Conservation (phyloP, 768 basidiomycete species). For the Polyporus arcularius region DNA sequence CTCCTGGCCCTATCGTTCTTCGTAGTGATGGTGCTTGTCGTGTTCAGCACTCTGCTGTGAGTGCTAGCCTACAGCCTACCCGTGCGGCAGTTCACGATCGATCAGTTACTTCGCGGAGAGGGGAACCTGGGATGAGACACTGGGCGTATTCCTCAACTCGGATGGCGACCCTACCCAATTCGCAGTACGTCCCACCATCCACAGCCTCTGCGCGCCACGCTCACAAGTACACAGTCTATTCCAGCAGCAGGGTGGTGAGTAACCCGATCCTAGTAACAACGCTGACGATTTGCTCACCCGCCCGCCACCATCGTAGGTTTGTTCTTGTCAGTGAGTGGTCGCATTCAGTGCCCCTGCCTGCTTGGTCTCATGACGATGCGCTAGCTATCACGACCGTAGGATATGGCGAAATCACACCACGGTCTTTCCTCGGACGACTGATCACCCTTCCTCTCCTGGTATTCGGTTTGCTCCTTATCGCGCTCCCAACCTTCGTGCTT, state of each 20-base stretch:
- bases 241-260: slow-evolving; percentile 79
- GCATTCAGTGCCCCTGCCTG: background rate
- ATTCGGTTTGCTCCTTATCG: slow-evolving; percentile 87
- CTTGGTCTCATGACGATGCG: background rate
- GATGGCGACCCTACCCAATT: slow-evolving; percentile 86
- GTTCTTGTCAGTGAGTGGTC: slow-evolving; percentile 74
- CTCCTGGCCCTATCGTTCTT: slow-evolving; percentile 87
- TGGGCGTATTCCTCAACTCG: slow-evolving; percentile 80
- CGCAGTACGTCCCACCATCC: slow-evolving; percentile 44
- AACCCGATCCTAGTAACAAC: slow-evolving; percentile 5
- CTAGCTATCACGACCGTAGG: slow-evolving; percentile 86
- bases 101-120: slow-evolving; percentile 87
- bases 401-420: slow-evolving; percentile 90
- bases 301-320: slow-evolving; percentile 44
- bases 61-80: slow-evolving; percentile 27
- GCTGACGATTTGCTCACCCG: slow-evolving; percentile 5
- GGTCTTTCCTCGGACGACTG: slow-evolving; percentile 83
- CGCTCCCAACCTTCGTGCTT: slow-evolving; percentile 88
- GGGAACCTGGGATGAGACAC: slow-evolving; percentile 82
- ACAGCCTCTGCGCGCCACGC: background rate
- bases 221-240: slow-evolving; percentile 48
- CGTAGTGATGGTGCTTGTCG: slow-evolving; percentile 81
- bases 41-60: slow-evolving; percentile 84
- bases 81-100: background rate
- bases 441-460: slow-evolving; percentile 85